These are phyloP conservation scores for Starmerella stigmatis DNA, from an alignment of 805 yeast species.

Conservation along the genomic window DNA sequence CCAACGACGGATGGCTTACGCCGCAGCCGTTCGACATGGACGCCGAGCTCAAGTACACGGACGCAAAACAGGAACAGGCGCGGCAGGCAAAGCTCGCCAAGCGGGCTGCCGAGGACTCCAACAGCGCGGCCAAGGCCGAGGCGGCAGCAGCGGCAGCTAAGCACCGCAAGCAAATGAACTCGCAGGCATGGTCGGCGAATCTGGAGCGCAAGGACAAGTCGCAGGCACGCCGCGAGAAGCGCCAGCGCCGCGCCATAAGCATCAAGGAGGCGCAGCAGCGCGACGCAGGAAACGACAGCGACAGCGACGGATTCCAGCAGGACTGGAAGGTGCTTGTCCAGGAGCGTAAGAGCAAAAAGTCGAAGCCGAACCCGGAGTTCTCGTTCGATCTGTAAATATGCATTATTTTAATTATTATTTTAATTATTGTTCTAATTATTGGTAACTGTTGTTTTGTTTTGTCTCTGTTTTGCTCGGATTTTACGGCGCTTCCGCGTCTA, in stretches of 20 bases:
- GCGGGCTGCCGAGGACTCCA: conserved; percentile 28
- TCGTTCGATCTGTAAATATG: conserved; percentile 12
- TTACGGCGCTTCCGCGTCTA: not conserved
- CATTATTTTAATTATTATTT: no score
- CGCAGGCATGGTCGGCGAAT: conserved; percentile 74
- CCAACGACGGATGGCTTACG: conserved; percentile 68
- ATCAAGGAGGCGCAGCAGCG: conserved; percentile 35
- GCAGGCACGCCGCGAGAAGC: conserved; percentile 54
- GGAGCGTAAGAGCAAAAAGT: conserved; percentile 51
- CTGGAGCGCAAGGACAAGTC: conserved; percentile 51
- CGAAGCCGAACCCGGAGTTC: conserved; percentile 25
- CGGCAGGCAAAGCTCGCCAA: conserved; percentile 50
- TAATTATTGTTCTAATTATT: no score
- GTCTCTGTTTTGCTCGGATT: no score
- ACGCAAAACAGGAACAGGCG: conserved; percentile 50
- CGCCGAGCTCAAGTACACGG: conserved; percentile 46
- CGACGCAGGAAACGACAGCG: conserved; percentile 32
- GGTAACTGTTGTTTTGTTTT: conserved; percentile 11
- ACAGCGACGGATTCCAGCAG: conserved; percentile 33
- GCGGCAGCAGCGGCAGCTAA: conserved; percentile 19
- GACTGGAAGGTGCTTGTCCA: conserved; percentile 87
- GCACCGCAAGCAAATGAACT: conserved; percentile 29
- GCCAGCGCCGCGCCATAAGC: conserved; percentile 49
- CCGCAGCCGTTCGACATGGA: conserved; percentile 58
- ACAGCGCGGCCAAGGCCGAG: conserved; percentile 28